These are phyloP conservation scores for Mycena alexandri DNA, from an alignment of 768 basidiomycete species.

Conservation along the genomic window DNA sequence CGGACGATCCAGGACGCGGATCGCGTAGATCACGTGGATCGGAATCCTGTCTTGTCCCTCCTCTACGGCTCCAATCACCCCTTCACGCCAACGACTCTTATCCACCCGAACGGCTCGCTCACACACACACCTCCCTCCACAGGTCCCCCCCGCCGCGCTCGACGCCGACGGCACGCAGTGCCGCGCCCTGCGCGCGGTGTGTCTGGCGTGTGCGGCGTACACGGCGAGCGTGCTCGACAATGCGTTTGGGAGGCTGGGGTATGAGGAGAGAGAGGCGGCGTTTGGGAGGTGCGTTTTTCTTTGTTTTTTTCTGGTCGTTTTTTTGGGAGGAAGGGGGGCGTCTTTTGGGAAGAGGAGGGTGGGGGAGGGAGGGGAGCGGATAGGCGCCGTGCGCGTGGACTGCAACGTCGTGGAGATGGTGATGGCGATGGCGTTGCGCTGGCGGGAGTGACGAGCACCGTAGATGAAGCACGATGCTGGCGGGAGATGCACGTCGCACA, in stretches of 20 bases:
- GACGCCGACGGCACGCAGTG: conserved; percentile 85
- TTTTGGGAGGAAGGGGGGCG: not conserved
- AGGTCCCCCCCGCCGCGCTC: conserved; percentile 69
- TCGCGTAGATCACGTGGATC: too few species aligned
- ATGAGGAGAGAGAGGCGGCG: conserved; percentile 94
- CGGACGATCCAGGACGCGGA: too few species aligned
- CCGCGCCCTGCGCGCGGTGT: conserved; percentile 83
- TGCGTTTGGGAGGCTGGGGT: conserved; percentile 87
- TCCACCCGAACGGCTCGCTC: too few species aligned
- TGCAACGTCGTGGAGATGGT: too few species aligned
- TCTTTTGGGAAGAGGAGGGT: not conserved
- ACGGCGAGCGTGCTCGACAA: conserved; percentile 97
- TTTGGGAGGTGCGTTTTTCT: conserved; percentile 68
- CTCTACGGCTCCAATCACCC: too few species aligned
- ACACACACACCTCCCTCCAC: not conserved
- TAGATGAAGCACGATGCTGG: too few species aligned
- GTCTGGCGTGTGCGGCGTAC: conserved; percentile 91
- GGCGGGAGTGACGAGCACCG: too few species aligned
- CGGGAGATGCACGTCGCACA: too few species aligned
- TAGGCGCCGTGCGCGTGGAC: too few species aligned
- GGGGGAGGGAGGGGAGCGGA: not conserved
- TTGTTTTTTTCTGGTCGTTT: not conserved
- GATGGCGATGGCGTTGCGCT: too few species aligned
- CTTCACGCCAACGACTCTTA: too few species aligned
- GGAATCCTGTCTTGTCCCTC: too few species aligned